Evolutionary conservation across 2,329 filamentous ascomycete species (phyloP), one percentile per base, ranked within the genome.

Genomic region (Amauroascus verrucosus): DNA sequence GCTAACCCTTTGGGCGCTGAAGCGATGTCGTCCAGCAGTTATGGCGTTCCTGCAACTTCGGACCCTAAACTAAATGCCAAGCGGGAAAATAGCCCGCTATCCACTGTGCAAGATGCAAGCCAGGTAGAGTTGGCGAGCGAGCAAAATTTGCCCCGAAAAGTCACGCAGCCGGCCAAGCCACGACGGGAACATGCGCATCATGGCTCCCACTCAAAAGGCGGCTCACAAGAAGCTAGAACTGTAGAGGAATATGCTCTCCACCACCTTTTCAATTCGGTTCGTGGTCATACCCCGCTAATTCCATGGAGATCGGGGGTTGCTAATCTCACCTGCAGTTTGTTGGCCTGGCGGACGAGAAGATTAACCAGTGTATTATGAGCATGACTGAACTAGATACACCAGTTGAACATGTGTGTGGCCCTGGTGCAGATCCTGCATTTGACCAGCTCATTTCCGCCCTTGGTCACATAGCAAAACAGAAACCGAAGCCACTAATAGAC

Each of bases 221-320:
- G 77, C 51, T 76, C 83, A 61, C 81, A 85, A 51, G 88, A 95
- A 58, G 81, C 85, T 59, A 95, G 91, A 70, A 96, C 90, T 0
- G 90, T 96, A n/a, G 90, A 89, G 53, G 93, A 98, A 74, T 97
- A 95, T 78, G 93, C 93, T 18, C 75, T 98, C 56, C 91, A 97
- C 70, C 91, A 97, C 62, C 75, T 98, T 41, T 96, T 97, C 70
- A 97, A 93, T 60, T 89, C 90, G 57, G 84, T 88, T 9, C 6
- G 55, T 68, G 70, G 80, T 74, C 32, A 32, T 40, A 32, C 16
- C n/a, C 50, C 30, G 30, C 18, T 50, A 24, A 22, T 20, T 3
- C 22, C 6, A n/a, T 2, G 14, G 8, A 30, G 1, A 9, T n/a
- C 20, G 22, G 14, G 49, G 38, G 35, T 56, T 57, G 54, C 70